Percentiles rank a stretch among this genome's conserved stretches.
Evolutionary conservation across 2,329 filamentous ascomycete species (phyloP).

Genomic region (Hypoxylon sp.): DNA sequence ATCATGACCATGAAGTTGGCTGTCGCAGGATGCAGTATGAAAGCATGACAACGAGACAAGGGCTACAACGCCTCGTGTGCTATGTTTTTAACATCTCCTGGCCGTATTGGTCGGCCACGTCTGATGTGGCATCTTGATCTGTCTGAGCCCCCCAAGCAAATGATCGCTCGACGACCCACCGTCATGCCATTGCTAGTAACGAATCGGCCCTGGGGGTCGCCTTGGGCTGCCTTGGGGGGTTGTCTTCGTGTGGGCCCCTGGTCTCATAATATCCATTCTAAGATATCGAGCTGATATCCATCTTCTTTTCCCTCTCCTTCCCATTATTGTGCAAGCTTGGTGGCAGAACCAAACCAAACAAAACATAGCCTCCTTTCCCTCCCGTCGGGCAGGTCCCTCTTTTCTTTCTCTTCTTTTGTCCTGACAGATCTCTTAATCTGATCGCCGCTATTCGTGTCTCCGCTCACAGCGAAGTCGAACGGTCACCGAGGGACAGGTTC

Average conservation of each 20-base stretch:
- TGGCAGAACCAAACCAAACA: slow-evolving; percentile 50
- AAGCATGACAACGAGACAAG: slow-evolving; percentile 31
- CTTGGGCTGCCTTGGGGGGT: slow-evolving; percentile 25
- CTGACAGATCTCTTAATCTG: slow-evolving; percentile 43
- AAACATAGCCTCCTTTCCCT: slow-evolving; percentile 51
- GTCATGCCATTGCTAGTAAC: slow-evolving; percentile 31
- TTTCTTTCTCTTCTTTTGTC: slow-evolving; percentile 38
- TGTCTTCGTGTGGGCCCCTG: slow-evolving; percentile 42
- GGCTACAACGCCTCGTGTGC: slow-evolving; percentile 26
- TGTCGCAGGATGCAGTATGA: slow-evolving; percentile 39
- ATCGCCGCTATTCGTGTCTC: slow-evolving; percentile 44
- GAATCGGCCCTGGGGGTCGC: slow-evolving; percentile 26
- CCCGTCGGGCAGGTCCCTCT: slow-evolving; percentile 55
- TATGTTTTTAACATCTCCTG: slow-evolving; percentile 17
- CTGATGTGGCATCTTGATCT: slow-evolving; percentile 37
- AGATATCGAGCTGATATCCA: slow-evolving; percentile 33
- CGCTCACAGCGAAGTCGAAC: slow-evolving; percentile 40
- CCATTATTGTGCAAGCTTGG: slow-evolving; percentile 30
- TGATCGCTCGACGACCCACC: slow-evolving; percentile 41
- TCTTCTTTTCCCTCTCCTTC: slow-evolving; percentile 44
- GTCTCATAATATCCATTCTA: slow-evolving; percentile 38
- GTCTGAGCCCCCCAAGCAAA: slow-evolving; percentile 27
- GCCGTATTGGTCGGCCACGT: slow-evolving; percentile 13
- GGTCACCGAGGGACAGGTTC: slow-evolving; percentile 45
- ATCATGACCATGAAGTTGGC: slow-evolving; percentile 40